Conservation (phyloP, 2,329 filamentous ascomycete species). For the Ophiostoma tasmaniense region DNA sequence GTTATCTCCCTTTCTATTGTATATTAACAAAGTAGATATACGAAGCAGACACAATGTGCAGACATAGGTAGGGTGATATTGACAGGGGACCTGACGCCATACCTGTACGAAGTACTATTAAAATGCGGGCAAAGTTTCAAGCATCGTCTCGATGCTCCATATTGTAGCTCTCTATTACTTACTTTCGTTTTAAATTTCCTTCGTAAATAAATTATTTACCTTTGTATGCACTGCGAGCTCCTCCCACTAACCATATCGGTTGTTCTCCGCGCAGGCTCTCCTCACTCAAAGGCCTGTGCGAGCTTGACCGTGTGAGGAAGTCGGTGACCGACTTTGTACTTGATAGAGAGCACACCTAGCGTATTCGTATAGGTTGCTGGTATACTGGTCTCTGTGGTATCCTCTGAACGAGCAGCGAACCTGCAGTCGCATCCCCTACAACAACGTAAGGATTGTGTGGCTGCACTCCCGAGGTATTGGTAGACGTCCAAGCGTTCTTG, state of each 20-base stretch:
- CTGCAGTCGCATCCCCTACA: background rate
- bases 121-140: background rate
- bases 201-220: too few species aligned
- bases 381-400: background rate
- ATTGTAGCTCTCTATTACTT: too few species aligned
- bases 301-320: background rate
- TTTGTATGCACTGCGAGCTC: background rate
- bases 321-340: background rate
- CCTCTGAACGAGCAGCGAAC: background rate
- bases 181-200: too few species aligned
- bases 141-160: background rate
- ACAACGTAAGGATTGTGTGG: background rate
- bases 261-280: background rate
- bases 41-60: too few species aligned
- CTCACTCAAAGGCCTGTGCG: background rate
- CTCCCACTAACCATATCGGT: background rate
- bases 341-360: background rate
- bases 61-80: background rate
- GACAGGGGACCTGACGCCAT: slow-evolving; percentile 4
- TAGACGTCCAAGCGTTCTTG: slow-evolving; percentile 1
- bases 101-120: background rate
- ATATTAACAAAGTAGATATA: background rate
- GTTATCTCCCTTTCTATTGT: background rate
- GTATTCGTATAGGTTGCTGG: background rate
- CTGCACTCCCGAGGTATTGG: slow-evolving; percentile 1